phyloP scores from a whole-genome alignment of 192 early-diverging fungal genomes.

The Coemansia sp. region DNA sequence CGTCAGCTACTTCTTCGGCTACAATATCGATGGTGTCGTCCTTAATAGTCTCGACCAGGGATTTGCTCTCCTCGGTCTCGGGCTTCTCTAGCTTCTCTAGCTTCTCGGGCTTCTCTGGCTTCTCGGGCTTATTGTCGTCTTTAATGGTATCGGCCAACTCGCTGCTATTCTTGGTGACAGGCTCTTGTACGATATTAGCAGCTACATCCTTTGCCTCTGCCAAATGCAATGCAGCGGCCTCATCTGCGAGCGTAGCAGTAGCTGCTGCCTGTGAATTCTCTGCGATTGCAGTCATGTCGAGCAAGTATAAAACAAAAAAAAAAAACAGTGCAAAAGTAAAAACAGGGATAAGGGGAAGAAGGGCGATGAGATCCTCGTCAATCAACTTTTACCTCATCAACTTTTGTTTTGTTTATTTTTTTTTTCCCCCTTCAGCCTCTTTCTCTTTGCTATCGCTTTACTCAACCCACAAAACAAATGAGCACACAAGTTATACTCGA shows the following conservation, averaged over 20 bases:
- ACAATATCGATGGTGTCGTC: not conserved
- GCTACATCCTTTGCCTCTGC: not conserved
- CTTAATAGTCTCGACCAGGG: not conserved
- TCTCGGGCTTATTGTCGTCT: not conserved
- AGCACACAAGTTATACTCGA: conserved; percentile 47
- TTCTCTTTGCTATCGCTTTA: not conserved
- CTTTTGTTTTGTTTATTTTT: not conserved
- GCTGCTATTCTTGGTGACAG: not conserved
- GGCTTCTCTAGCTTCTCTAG: not conserved
- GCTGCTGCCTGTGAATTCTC: not conserved
- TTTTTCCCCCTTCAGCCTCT: not conserved
- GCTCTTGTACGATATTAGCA: not conserved
- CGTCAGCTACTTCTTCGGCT: not conserved
- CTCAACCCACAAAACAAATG: conserved; percentile 5
- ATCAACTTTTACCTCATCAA: not conserved
- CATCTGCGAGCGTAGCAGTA: not conserved
- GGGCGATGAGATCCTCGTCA: not conserved
- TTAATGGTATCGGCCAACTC: not conserved
- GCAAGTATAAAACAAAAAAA: not conserved
- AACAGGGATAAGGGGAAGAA: not conserved
- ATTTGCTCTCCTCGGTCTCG: not conserved
- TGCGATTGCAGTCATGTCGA: not conserved
- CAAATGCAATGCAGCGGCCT: not conserved
- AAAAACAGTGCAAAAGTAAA: not conserved
- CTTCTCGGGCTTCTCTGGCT: too few relatives aligned